Base-by-base conservation (phyloP, 78 protist genomes). In the Dictyostelium firmibasis region DNA sequence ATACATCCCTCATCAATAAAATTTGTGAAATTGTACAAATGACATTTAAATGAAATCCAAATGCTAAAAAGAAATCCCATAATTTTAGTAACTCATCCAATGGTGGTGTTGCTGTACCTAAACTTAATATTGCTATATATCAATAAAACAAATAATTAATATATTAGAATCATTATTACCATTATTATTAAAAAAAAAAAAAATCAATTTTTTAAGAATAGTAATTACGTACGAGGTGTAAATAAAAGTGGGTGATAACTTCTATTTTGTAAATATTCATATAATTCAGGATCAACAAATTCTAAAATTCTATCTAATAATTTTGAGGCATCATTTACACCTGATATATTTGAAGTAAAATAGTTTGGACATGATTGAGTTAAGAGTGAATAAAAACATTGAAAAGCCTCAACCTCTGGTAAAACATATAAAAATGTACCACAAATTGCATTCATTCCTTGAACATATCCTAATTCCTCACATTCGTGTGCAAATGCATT, bases 51-150 rank as follows among this genome's bases (percentile, higher is more conserved):
- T 97, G 98, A 31, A 78, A 38, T 4, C 98, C 98, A 78, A 88
- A 87, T 47, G 98, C 97, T 20, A 97, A 91, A 53, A 94, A 87
- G 36, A 96, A 97, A 78, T 97, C 98, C 98, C 98, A 97, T 18
- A 97, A 57, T 20, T 53, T 36, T 43, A 97, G 67, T 78, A 97
- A 50, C 75, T 97, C 97, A 76, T 75, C 81, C 4, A 97, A 36
- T 23, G 98, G 98, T 69, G 92, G 93, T 38, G 97, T 67, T n/a
- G 81, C 74, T 31, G 93, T 81, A 31, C 93, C 83, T 67, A 94
- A 83, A 81, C 97, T 94, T 75, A 94, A 38, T 14, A 92, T 81
- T 20, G 91, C 96, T 92, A n/a, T 50, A 75, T 6, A 62, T 43
- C n/a, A 27, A 35, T 9, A 33, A 57, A 3, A 43, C 23, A 8